Evolutionary conservation across 1,139 yeast genomes (phyloP).

Genomic region (Yamadazyma aaseri): DNA sequence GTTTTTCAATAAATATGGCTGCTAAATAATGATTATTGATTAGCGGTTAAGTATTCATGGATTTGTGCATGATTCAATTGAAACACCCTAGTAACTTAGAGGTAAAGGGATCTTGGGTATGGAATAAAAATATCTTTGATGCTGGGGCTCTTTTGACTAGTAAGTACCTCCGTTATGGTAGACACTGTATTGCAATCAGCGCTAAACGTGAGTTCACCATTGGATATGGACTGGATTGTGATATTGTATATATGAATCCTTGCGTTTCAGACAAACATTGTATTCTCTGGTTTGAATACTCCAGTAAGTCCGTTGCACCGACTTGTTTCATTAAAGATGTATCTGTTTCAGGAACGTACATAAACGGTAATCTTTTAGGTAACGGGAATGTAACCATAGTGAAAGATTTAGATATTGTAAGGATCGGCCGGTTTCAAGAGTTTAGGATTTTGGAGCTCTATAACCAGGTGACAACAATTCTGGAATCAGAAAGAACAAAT

Average conservation of each 20-base stretch:
- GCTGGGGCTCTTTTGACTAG: too few relatives aligned
- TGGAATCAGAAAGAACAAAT: background rate
- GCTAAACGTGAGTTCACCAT: slow-evolving; percentile 9
- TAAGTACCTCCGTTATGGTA: too few relatives aligned
- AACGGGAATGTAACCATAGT: slow-evolving; percentile 35
- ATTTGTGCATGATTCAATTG: too few relatives aligned
- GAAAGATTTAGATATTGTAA: slow-evolving; percentile 43
- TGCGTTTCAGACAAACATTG: slow-evolving; percentile 45
- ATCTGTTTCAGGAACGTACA: slow-evolving; percentile 53
- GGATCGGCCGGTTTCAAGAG: slow-evolving; percentile 20
- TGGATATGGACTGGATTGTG: slow-evolving; percentile 15
- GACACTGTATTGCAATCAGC: background rate
- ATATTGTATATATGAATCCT: slow-evolving; percentile 8
- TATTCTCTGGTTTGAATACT: slow-evolving; percentile 47
- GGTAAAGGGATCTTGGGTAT: too few relatives aligned
- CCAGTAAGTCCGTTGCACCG: slow-evolving; percentile 48
- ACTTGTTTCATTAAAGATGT: slow-evolving; percentile 53
- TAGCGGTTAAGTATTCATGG: too few relatives aligned
- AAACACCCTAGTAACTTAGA: too few relatives aligned
- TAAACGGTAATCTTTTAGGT: slow-evolving; percentile 38
- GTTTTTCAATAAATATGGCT: too few relatives aligned
- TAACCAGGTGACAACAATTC: background rate
- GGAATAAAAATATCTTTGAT: too few relatives aligned
- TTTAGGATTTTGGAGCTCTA: background rate
- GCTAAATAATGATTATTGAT: too few relatives aligned